These are phyloP conservation scores for Candida sp. DNA, from an alignment of 1,139 yeast species.

Conservation along the genomic window DNA sequence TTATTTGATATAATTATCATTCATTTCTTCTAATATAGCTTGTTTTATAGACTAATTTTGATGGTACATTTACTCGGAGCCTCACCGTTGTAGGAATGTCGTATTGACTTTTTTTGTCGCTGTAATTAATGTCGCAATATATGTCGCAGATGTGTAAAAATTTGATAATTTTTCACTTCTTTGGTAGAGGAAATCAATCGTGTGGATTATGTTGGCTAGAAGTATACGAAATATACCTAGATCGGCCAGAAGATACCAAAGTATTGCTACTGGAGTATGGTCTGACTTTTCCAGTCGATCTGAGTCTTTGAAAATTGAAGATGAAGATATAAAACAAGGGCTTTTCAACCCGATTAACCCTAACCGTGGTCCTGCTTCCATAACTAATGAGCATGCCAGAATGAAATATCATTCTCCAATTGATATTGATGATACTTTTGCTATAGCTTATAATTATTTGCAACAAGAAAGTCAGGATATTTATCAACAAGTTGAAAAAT, in stretches of 20 bases:
- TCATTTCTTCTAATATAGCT: background rate
- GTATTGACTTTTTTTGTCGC: background rate
- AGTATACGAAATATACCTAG: background rate
- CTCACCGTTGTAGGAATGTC: background rate
- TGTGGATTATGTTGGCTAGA: background rate
- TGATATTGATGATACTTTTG: conserved; percentile 70
- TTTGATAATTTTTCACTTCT: background rate
- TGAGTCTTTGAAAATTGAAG: conserved; percentile 30
- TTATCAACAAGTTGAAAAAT: conserved; percentile 17
- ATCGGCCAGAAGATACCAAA: background rate
- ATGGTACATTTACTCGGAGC: background rate
- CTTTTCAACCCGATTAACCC: conserved; percentile 33
- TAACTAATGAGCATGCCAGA: conserved; percentile 13
- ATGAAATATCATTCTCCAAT: conserved; percentile 59
- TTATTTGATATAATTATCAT: too few species aligned
- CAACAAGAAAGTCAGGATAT: conserved; percentile 36
- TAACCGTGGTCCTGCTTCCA: conserved; percentile 28
- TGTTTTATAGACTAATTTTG: too few species aligned
- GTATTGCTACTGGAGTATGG: conserved; percentile 38
- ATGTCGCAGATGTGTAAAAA: background rate
- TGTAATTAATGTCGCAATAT: background rate
- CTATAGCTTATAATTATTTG: conserved; percentile 60
- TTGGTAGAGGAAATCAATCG: too few species aligned
- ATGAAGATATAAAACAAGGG: conserved; percentile 25
- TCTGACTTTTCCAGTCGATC: conserved; percentile 43